phyloP scores from a whole-genome alignment of 73 alveolate genomes.

The Urostyla sp. region DNA sequence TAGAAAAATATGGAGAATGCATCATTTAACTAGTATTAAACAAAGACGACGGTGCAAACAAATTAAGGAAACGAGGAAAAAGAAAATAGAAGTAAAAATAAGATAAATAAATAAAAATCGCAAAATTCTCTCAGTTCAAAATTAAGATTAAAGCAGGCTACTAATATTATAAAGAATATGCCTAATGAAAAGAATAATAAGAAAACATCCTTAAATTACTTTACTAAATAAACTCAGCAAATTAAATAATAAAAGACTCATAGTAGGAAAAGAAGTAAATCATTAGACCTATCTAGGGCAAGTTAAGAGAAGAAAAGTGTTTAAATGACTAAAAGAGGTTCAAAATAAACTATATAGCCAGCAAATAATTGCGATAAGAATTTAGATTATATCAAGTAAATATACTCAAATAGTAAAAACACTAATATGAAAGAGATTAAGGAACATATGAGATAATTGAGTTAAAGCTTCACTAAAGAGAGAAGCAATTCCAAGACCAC shows the following conservation, averaged over 20 bases:
- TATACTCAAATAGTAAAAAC: background rate
- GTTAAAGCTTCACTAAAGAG: conserved; percentile 12
- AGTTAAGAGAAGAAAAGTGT: conserved; percentile 12
- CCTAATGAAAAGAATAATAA: too few species aligned
- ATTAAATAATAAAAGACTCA: background rate
- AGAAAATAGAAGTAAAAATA: background rate
- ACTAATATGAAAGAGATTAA: background rate
- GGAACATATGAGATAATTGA: conserved; percentile 8
- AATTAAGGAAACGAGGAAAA: background rate
- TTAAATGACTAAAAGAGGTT: background rate
- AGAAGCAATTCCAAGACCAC: too few species aligned
- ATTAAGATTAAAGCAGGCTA: background rate
- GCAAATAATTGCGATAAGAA: background rate
- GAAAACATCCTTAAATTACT: too few species aligned
- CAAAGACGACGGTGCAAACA: background rate
- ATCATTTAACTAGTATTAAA: background rate
- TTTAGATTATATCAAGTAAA: background rate
- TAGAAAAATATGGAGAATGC: background rate
- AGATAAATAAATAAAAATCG: conserved; percentile 6
- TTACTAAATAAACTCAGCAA: background rate
- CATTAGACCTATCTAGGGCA: conserved; percentile 24
- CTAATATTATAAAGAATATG: background rate
- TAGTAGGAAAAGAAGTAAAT: conserved; percentile 35
- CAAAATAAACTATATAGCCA: background rate
- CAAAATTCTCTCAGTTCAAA: background rate